Conservation (phyloP, 345 rosid genomes). For the Kandelia obovata region DNA sequence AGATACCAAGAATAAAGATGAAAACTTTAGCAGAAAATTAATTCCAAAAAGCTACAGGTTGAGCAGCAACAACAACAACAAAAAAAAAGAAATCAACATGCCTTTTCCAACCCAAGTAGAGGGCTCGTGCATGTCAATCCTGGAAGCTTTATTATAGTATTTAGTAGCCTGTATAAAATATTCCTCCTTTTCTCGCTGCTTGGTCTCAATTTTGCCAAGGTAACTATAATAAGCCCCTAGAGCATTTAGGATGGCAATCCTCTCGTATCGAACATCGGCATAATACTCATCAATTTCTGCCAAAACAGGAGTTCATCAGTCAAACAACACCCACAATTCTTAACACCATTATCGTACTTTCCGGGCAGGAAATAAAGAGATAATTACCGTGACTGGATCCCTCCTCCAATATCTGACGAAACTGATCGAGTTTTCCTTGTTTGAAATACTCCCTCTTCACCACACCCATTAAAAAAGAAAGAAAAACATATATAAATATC, state of each 20-base stretch:
- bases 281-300: conserved; percentile 95
- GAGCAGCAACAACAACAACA: not conserved
- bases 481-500: not conserved
- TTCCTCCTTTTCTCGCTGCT: conserved; percentile 84
- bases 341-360: not conserved
- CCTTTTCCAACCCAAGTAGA: conserved; percentile 99
- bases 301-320: not conserved
- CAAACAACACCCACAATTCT: not conserved
- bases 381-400: conserved; percentile 85
- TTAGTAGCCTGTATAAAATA: conserved; percentile 81
- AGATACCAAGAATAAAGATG: not conserved
- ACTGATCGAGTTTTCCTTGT: conserved; percentile 88
- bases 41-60: not conserved
- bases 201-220: conserved; percentile 89
- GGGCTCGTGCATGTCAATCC: conserved; percentile 98
- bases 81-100: conserved; percentile 1
- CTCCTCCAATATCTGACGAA: conserved; percentile 92
- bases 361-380: not conserved
- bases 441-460: conserved; percentile 94
- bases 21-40: not conserved
- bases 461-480: not conserved
- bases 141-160: conserved; percentile 84
- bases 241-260: conserved; percentile 95
- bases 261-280: conserved; percentile 92
- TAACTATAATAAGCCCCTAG: conserved; percentile 89